These are phyloP conservation scores for Cokeromyces recurvatus DNA, from an alignment of 371 early-diverging fungal genomes.

Conservation along the genomic window DNA sequence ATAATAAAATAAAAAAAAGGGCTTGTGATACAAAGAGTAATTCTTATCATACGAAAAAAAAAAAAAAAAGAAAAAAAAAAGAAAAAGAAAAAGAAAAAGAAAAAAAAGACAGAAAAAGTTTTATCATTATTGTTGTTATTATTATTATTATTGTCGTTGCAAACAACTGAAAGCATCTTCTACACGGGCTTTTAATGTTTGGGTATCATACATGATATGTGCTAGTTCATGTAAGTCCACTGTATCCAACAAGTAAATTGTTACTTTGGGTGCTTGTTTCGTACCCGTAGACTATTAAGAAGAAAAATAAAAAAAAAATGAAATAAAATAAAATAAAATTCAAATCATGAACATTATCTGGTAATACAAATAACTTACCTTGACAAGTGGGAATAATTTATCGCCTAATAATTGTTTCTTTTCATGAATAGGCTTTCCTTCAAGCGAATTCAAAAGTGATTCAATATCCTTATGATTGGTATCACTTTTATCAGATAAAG, in stretches of 20 bases:
- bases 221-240: conserved; percentile 34
- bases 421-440: conserved; percentile 28
- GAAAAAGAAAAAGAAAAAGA: conserved; percentile 3
- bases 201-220: conserved; percentile 36
- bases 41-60: no score
- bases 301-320: neutral
- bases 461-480: conserved; percentile 4
- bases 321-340: neutral
- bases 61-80: no score
- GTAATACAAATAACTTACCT: conserved; percentile 15
- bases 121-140: conserved; percentile 4
- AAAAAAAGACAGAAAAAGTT: conserved; percentile 1
- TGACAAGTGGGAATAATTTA: conserved; percentile 38
- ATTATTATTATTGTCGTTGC: conserved; percentile 10
- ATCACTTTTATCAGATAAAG: neutral
- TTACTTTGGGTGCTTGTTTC: conserved; percentile 39
- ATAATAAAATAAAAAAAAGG: conserved; percentile 4
- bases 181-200: conserved; percentile 22
- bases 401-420: conserved; percentile 39
- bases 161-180: conserved; percentile 17
- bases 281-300: conserved; percentile 29
- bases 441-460: conserved; percentile 14
- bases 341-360: neutral
- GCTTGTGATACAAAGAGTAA: no score
- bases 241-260: conserved; percentile 39